Percentiles rank a stretch among this genome's conserved stretches.
Conservation (phyloP, 768 basidiomycete genomes). For the Russula dissimulans region DNA sequence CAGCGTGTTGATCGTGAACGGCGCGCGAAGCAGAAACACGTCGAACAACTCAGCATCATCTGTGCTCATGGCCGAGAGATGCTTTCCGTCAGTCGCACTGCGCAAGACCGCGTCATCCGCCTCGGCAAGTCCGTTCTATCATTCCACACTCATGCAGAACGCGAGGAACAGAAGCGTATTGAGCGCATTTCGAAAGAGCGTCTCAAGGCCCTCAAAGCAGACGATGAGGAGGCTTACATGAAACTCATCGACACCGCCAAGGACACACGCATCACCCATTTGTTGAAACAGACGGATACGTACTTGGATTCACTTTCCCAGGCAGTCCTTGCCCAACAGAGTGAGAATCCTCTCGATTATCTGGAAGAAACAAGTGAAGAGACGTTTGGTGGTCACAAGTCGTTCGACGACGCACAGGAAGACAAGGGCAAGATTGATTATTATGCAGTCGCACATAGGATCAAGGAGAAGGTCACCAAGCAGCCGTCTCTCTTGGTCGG, state of each 20-base stretch:
- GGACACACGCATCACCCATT: constrained; percentile 96
- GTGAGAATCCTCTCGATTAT: constrained; percentile 38
- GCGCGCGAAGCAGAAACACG: constrained; percentile 91
- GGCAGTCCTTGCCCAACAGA: constrained; percentile 89
- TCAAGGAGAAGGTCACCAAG: constrained; percentile 72
- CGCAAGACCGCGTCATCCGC: constrained; percentile 47
- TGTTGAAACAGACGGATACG: constrained; percentile 85
- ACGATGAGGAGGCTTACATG: constrained; percentile 99
- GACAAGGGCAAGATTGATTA: constrained; percentile 82
- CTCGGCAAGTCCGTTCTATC: constrained; percentile 72
- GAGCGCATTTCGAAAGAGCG: constrained; percentile 95
- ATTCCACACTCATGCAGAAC: constrained; percentile 88
- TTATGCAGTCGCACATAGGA: constrained; percentile 89
- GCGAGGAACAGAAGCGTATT: constrained; percentile 95
- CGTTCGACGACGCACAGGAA: constrained; percentile 49
- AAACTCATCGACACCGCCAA: constrained; percentile 98
- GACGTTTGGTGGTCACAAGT: constrained; percentile 80
- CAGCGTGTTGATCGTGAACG: constrained; percentile 90
- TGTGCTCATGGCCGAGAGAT: constrained; percentile 75
- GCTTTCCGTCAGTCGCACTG: constrained; percentile 46
- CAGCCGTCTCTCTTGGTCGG: constrained; percentile 74
- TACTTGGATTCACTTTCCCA: constrained; percentile 94
- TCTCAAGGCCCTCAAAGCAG: constrained; percentile 92
- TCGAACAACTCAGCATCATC: constrained; percentile 86
- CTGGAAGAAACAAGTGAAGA: constrained; percentile 73